Percentiles rank a stretch among this genome's conserved stretches.
phyloP scores from a whole-genome alignment of 2,329 filamentous ascomycete genomes.

The Diaporthe sp. region DNA sequence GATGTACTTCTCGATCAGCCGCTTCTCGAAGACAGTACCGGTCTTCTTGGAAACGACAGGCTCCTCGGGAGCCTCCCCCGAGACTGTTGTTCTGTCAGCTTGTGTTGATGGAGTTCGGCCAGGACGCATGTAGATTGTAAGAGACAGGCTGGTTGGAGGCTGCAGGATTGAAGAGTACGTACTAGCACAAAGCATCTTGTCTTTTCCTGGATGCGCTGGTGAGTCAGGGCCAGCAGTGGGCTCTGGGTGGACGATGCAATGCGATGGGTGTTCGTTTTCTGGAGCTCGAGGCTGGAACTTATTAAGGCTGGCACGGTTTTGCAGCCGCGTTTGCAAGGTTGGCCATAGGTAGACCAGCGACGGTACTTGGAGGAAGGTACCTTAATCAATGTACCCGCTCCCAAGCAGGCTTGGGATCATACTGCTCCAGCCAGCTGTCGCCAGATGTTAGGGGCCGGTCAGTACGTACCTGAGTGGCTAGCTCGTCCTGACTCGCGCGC shows the following conservation, averaged over 20 bases:
- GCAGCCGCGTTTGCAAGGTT: constrained; percentile 27
- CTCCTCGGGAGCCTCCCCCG: constrained; percentile 94
- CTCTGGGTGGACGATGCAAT: neutral
- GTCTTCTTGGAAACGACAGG: constrained; percentile 96
- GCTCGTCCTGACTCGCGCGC: neutral
- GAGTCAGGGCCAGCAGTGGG: constrained; percentile 12
- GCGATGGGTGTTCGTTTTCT: constrained; percentile 4
- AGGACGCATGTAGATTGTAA: neutral
- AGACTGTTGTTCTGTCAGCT: constrained; percentile 71
- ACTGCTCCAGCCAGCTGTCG: neutral
- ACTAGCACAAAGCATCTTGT: constrained; percentile 43
- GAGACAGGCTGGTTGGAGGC: neutral
- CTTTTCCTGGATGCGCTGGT: constrained; percentile 5
- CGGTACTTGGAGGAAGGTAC: neutral
- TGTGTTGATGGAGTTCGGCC: constrained; percentile 8
- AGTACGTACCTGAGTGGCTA: neutral
- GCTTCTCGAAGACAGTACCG: constrained; percentile 93
- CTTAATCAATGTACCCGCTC: neutral
- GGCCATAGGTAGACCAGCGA: neutral
- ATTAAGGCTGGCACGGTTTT: constrained; percentile 27
- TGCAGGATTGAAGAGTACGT: neutral
- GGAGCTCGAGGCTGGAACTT: constrained; percentile 24
- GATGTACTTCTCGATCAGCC: constrained; percentile 95
- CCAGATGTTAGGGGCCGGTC: neutral
- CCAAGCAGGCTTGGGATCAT: too few relatives aligned